Base-by-base conservation (phyloP, 1,284 basidiomycete genomes). In the Pterulicium gracile region DNA sequence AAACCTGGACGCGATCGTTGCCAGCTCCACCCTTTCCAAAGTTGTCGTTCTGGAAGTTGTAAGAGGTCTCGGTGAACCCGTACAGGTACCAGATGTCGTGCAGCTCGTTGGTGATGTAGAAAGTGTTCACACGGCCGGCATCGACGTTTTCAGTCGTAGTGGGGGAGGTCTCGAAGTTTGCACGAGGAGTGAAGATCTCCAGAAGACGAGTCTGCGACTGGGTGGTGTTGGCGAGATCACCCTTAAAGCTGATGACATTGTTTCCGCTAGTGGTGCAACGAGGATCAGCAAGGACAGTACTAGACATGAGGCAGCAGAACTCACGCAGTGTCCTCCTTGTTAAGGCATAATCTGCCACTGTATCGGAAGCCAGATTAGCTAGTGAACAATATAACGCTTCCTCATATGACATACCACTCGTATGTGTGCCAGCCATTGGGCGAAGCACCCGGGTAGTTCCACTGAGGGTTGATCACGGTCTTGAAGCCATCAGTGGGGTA, bases 51-150 rank as follows among this genome's bases (percentile, higher is more conserved):
- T 72, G 71, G 63, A 70, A 73, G 58, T 69, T 72, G 58, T 60
- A 69, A 12, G 65, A 61, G 12, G 56, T 57, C 59, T 66, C 65
- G 4, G 62, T 64, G 49, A 66, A 67, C 1, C 65, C 65, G 48
- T 68, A 68, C 55, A 55, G 61, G 58, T 76, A 77, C 34, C 63
- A 59, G 32, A 72, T 58, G 54, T 76, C 74, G 52, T 78, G 74
- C 19, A 75, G 55, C 10, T 61, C 56, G 58, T 77, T 77, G 46
- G 66, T 61, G 40, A 72, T 47, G 54, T 75, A 77, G 57, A 78
- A 77, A 0, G 68, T 64, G 55, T 77, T 76, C 1, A 62, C 63
- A 19, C 67, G 59, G 1, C 72, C 72, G 13, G 72, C 71, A 48
- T 75, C 60, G 18, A 72, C 49, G 56, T 78, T 70, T 0, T 45